Evolutionary conservation across 2,329 filamentous ascomycete genomes (phyloP).

Genomic region (Neophaeococcomyces aloes): DNA sequence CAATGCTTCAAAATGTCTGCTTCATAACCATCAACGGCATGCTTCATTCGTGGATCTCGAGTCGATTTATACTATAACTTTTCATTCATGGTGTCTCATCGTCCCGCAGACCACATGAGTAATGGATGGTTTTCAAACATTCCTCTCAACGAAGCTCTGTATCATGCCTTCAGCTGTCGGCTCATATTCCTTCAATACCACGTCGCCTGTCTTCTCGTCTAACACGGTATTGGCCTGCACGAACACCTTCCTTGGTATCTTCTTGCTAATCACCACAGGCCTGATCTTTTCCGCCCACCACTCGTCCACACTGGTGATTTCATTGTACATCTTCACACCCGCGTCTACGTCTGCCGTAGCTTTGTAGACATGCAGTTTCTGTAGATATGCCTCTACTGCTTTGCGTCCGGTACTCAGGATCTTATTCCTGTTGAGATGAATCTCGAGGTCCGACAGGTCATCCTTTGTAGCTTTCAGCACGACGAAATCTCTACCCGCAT

Average conservation of each 20-base stretch:
- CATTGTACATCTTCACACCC: conserved; percentile 69
- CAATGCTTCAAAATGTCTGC: too few relatives aligned
- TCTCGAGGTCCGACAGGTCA: conserved; percentile 68
- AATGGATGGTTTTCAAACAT: conserved; percentile 30
- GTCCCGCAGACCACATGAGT: too few relatives aligned
- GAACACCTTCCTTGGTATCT: conserved; percentile 61
- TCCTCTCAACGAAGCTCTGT: conserved; percentile 62
- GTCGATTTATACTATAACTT: too few relatives aligned
- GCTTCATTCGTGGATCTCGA: too few relatives aligned
- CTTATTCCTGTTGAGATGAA: conserved; percentile 73
- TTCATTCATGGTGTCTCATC: too few relatives aligned
- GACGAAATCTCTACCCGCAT: conserved; percentile 79
- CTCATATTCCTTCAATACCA: conserved; percentile 76
- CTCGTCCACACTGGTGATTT: conserved; percentile 72
- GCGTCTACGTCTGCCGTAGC: conserved; percentile 70
- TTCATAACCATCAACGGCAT: too few relatives aligned
- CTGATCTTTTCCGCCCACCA: conserved; percentile 78
- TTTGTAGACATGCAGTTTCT: conserved; percentile 89
- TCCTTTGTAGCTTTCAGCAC: conserved; percentile 64
- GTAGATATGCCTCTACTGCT: conserved; percentile 75
- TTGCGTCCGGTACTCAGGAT: conserved; percentile 73
- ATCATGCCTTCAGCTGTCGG: conserved; percentile 70
- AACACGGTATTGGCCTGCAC: conserved; percentile 84
- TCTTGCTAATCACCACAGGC: conserved; percentile 47
- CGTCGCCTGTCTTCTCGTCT: conserved; percentile 56